These are phyloP conservation scores for Apiosordaria backusii DNA, from an alignment of 495 filamentous ascomycete species.

Conservation along the genomic window DNA sequence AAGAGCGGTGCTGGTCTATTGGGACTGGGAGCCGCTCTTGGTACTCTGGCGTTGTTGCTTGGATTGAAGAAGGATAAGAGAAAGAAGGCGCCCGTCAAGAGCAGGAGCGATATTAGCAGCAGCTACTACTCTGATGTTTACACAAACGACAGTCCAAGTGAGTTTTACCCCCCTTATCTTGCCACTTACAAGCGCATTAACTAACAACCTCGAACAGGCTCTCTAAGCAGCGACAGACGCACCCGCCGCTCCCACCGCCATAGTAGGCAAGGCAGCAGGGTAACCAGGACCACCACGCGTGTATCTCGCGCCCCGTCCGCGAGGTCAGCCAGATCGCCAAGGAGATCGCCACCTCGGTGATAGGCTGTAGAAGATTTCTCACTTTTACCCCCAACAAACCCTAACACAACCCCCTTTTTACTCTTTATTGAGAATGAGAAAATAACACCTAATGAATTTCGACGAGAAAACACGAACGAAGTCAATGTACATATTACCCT, in stretches of 20 bases:
- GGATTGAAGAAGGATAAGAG: conserved; percentile 69
- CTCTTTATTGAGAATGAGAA: no score
- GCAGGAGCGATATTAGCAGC: conserved; percentile 48
- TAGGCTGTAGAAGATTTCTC: background rate
- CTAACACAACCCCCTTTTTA: background rate
- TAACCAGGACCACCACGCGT: conserved; percentile 32
- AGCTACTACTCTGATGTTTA: conserved; percentile 48
- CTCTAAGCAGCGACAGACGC: conserved; percentile 34
- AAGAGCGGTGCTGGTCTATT: conserved; percentile 51
- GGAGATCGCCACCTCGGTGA: conserved; percentile 7
- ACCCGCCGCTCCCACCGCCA: conserved; percentile 27
- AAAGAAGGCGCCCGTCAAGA: conserved; percentile 37
- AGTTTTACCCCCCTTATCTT: conserved; percentile 28
- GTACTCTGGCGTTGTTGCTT: conserved; percentile 65
- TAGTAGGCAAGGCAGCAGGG: conserved; percentile 26
- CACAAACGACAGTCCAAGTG: conserved; percentile 47
- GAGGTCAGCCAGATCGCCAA: conserved; percentile 20
- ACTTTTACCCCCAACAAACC: background rate
- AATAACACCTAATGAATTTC: no score
- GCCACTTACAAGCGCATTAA: conserved; percentile 18
- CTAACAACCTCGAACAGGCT: conserved; percentile 34
- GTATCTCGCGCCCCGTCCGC: conserved; percentile 29
- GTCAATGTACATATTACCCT: no score
- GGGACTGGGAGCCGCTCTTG: conserved; percentile 59
- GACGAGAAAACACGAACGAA: no score